Evolutionary conservation across 768 basidiomycete genomes (phyloP).

Genomic region (Xerocomellus dryophilus): DNA sequence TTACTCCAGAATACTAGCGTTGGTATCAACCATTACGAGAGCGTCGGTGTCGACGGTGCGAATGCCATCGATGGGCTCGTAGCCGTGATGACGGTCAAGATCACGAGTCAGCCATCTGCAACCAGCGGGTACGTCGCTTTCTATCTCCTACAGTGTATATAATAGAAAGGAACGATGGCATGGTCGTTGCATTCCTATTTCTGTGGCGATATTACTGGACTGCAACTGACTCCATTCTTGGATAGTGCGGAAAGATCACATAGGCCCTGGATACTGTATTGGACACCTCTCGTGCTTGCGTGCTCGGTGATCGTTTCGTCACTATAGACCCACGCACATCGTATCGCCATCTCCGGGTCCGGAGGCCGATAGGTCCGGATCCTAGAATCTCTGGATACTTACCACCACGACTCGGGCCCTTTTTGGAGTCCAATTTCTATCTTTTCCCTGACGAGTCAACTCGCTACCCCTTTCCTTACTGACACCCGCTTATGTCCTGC

Average conservation of each 20-base stretch:
- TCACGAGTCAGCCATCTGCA: conserved; percentile 41
- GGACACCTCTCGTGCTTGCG: conserved; percentile 15
- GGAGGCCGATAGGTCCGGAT: not conserved
- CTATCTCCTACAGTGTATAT: too few species aligned
- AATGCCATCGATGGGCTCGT: conserved; percentile 81
- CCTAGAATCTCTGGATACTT: not conserved
- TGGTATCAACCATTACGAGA: conserved; percentile 65
- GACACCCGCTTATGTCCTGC: not conserved
- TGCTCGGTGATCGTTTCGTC: conserved; percentile 10
- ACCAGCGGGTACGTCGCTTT: conserved; percentile 22
- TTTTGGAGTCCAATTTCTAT: not conserved
- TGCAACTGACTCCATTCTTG: not conserved
- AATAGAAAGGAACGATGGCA: not conserved
- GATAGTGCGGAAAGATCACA: conserved; percentile 16
- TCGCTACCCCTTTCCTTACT: not conserved
- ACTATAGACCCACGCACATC: conserved; percentile 3
- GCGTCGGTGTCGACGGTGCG: conserved; percentile 48
- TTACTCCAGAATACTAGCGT: conserved; percentile 64
- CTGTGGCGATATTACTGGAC: not conserved
- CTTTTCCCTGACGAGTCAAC: not conserved
- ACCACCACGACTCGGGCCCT: not conserved
- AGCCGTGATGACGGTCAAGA: conserved; percentile 70
- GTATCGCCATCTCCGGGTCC: too few species aligned
- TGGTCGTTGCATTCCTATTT: not conserved
- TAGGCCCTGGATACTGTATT: conserved; percentile 5